These are phyloP conservation scores for Aspergillus campestris DNA, from an alignment of 495 filamentous ascomycete species.

Conservation along the genomic window DNA sequence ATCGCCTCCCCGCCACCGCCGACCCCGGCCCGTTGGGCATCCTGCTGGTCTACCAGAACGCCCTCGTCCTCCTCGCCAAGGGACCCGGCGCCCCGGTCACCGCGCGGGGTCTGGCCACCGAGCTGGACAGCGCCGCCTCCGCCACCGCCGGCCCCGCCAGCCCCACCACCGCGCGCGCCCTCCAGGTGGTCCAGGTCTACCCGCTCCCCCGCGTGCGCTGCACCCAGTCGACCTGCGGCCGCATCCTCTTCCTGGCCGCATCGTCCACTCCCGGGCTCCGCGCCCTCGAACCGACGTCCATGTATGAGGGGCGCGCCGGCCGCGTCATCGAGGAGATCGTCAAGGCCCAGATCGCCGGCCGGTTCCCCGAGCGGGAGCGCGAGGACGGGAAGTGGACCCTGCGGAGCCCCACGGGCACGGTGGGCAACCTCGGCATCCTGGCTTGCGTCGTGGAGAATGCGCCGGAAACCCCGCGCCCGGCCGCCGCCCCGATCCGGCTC, in stretches of 20 bases:
- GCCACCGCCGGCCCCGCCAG: slow-evolving; percentile 34
- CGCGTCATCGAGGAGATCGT: slow-evolving; percentile 78
- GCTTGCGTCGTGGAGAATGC: slow-evolving; percentile 71
- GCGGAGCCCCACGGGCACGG: slow-evolving; percentile 50
- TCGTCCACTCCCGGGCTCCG: slow-evolving; percentile 54
- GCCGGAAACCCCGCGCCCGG: slow-evolving; percentile 16
- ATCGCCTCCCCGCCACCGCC: slow-evolving; percentile 14
- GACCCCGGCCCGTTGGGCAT: slow-evolving; percentile 49
- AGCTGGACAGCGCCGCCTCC: slow-evolving; percentile 56
- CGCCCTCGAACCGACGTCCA: slow-evolving; percentile 41
- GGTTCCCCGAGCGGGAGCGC: slow-evolving; percentile 70
- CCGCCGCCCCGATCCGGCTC: slow-evolving; percentile 27
- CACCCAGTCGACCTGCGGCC: slow-evolving; percentile 67
- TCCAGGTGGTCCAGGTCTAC: slow-evolving; percentile 67
- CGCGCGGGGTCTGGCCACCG: slow-evolving; percentile 69
- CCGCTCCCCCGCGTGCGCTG: slow-evolving; percentile 63
- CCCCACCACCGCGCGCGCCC: slow-evolving; percentile 39
- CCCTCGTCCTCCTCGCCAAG: slow-evolving; percentile 67
- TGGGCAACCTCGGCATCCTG: slow-evolving; percentile 56
- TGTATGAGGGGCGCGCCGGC: slow-evolving; percentile 70
- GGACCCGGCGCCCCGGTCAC: slow-evolving; percentile 49
- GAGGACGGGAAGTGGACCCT: slow-evolving; percentile 75
- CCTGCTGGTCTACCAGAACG: slow-evolving; percentile 78
- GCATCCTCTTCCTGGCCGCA: slow-evolving; percentile 62
- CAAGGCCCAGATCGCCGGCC: slow-evolving; percentile 77